Evolutionary conservation across 495 filamentous ascomycete species (phyloP).

Genomic region (Xylaria castorea): DNA sequence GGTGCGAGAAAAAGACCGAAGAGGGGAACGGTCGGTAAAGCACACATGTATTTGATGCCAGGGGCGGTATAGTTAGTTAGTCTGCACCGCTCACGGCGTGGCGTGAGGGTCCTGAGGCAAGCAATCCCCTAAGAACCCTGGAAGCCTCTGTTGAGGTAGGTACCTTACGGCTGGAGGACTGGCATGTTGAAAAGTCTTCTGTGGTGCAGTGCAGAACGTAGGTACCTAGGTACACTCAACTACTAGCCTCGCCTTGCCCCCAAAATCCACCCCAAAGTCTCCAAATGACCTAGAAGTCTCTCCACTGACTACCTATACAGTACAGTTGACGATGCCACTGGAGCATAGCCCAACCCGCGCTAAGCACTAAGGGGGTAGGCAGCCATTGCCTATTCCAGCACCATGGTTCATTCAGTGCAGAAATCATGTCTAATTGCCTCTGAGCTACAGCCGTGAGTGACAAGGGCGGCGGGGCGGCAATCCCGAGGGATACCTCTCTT

Average conservation of each 20-base stretch:
- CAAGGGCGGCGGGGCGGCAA: slow-evolving; percentile 6
- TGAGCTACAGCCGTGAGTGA: slow-evolving; percentile 4
- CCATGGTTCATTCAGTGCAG: slow-evolving; percentile 11
- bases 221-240: slow-evolving; percentile 4
- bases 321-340: slow-evolving; percentile 3
- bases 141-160: slow-evolving; percentile 2
- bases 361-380: slow-evolving; percentile 12
- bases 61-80: neutral
- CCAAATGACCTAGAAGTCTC: slow-evolving; percentile 7
- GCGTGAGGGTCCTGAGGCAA: neutral
- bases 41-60: neutral
- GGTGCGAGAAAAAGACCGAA: slow-evolving; percentile 20
- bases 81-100: slow-evolving; percentile 7
- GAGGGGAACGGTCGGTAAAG: slow-evolving; percentile 20
- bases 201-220: neutral
- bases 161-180: neutral
- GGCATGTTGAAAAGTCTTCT: slow-evolving; percentile 16
- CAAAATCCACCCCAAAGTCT: neutral
- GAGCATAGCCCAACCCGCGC: slow-evolving; percentile 12
- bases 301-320: too few species aligned
- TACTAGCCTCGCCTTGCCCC: slow-evolving; percentile 8
- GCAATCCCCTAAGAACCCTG: neutral
- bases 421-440: slow-evolving; percentile 11
- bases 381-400: slow-evolving; percentile 22
- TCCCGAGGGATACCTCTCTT: slow-evolving; percentile 2